Evolutionary conservation across 2,329 filamentous ascomycete species (phyloP).

Genomic region (Cytospora leucostoma): DNA sequence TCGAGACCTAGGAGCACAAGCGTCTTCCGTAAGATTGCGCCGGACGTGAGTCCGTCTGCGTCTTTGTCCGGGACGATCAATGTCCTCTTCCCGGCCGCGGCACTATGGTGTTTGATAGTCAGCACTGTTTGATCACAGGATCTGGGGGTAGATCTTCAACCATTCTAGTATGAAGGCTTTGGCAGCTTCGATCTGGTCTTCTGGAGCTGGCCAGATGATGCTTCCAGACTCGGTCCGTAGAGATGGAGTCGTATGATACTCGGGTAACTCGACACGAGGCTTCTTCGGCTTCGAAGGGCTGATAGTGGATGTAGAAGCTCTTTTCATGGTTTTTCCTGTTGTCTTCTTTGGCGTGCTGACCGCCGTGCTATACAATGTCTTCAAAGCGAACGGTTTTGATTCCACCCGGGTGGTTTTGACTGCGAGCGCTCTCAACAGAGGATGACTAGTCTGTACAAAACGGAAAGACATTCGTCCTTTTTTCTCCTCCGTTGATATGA

Average conservation of each 20-base stretch:
- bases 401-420: background rate
- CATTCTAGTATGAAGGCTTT: constrained; percentile 59
- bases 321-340: constrained; percentile 19
- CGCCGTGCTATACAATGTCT: background rate
- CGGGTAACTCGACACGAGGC: constrained; percentile 38
- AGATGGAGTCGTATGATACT: constrained; percentile 48
- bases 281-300: constrained; percentile 32
- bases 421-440: background rate
- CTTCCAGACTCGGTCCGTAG: constrained; percentile 46
- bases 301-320: constrained; percentile 1
- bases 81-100: constrained; percentile 49
- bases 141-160: constrained; percentile 38
- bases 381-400: background rate
- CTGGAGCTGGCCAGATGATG: constrained; percentile 63
- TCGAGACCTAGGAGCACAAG: constrained; percentile 60
- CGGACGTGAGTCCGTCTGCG: constrained; percentile 66
- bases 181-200: constrained; percentile 55
- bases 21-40: constrained; percentile 62
- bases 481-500: no score
- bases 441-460: background rate
- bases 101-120: constrained; percentile 41
- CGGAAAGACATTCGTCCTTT: background rate
- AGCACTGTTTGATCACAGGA: constrained; percentile 19
- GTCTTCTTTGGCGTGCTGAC: background rate
- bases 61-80: constrained; percentile 70